Conservation (phyloP, 1,139 yeast species). For the Protomyces lactucae-debilis region DNA sequence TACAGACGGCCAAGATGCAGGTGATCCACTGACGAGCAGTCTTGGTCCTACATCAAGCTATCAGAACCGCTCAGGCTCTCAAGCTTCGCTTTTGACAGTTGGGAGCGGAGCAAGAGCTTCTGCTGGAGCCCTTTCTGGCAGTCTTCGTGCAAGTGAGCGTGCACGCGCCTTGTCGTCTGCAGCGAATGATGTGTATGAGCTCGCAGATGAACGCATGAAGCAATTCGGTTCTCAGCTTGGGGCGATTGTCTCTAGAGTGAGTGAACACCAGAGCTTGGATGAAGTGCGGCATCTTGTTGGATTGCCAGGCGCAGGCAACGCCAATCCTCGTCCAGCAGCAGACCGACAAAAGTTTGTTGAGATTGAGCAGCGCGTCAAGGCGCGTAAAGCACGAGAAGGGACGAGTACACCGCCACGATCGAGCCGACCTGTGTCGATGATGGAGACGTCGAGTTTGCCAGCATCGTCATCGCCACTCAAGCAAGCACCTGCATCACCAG, state of each 20-base stretch:
- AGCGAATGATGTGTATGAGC: constrained; percentile 20
- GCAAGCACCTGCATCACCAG: background rate
- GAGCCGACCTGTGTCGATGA: background rate
- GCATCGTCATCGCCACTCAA: background rate
- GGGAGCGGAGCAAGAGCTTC: background rate
- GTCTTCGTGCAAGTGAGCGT: constrained; percentile 16
- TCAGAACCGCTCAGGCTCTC: background rate
- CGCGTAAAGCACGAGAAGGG: background rate
- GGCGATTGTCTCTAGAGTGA: constrained; percentile 14
- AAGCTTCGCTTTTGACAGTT: background rate
- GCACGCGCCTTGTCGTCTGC: constrained; percentile 26
- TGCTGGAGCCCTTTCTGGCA: background rate
- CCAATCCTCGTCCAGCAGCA: background rate
- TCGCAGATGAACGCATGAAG: constrained; percentile 25
- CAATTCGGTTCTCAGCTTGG: constrained; percentile 14
- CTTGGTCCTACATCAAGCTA: background rate
- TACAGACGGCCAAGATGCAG: background rate
- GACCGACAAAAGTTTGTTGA: background rate
- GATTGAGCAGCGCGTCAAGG: background rate
- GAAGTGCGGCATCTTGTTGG: constrained; percentile 23
- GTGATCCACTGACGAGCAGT: constrained; percentile 2
- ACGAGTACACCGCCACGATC: background rate
- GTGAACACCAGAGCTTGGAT: constrained; percentile 11
- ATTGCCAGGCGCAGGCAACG: background rate
- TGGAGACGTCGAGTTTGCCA: background rate